Percentiles rank a stretch among this genome's conserved stretches.
phyloP scores from a whole-genome alignment of 2,329 filamentous ascomycete species.

The Monosporascus sp. region DNA sequence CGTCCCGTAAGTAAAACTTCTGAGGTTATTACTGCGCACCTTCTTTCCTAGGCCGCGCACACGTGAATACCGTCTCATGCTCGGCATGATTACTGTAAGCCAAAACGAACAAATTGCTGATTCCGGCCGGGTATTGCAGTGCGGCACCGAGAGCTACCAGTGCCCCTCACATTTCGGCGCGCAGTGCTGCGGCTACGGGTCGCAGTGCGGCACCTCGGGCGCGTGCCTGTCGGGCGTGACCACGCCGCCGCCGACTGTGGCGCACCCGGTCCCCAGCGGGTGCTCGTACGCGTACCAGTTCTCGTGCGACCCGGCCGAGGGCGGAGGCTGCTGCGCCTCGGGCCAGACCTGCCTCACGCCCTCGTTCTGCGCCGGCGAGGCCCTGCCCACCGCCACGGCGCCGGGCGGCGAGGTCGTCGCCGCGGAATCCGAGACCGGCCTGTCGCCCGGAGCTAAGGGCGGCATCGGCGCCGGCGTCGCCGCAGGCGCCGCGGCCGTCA shows the following conservation, averaged over 20 bases:
- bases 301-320: conserved; percentile 34
- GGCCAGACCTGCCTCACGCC: conserved; percentile 26
- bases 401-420: conserved; percentile 28
- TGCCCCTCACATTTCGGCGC: conserved; percentile 41
- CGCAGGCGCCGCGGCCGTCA: conserved; percentile 35
- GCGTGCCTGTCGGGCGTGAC: conserved; percentile 27
- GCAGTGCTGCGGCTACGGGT: conserved; percentile 44
- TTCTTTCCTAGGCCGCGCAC: no score
- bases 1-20: conserved; percentile 8
- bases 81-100: no score
- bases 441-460: conserved; percentile 48
- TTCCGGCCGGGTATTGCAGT: background rate
- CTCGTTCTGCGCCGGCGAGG: conserved; percentile 11
- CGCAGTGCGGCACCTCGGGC: conserved; percentile 33
- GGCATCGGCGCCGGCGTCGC: conserved; percentile 53
- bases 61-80: no score
- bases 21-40: no score
- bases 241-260: conserved; percentile 18
- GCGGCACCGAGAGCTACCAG: conserved; percentile 30
- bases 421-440: conserved; percentile 17
- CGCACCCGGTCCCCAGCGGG: conserved; percentile 32
- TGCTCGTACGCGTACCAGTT: conserved; percentile 40
- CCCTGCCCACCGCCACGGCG: conserved; percentile 34
- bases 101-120: no score
- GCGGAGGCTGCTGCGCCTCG: conserved; percentile 45